phyloP scores from a whole-genome alignment of 371 early-diverging fungal genomes.

The Mucor velutinosus region DNA sequence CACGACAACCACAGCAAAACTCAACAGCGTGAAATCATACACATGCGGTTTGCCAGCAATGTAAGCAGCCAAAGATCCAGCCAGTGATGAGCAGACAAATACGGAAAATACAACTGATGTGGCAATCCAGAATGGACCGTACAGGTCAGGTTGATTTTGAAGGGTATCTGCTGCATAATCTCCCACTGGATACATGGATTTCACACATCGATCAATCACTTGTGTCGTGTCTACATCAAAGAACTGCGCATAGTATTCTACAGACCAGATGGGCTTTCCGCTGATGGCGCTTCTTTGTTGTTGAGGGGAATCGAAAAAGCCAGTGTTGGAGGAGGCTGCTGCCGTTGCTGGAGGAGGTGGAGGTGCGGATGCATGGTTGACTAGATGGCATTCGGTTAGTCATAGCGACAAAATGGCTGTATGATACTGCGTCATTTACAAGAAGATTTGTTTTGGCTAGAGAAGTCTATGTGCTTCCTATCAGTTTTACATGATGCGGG shows the following conservation, averaged over 20 bases:
- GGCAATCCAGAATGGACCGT: slow-evolving; percentile 92
- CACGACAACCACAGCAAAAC: slow-evolving; percentile 77
- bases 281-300: slow-evolving; percentile 26
- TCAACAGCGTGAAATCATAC: slow-evolving; percentile 82
- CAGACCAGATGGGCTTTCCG: slow-evolving; percentile 67
- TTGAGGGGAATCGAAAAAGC: slow-evolving; percentile 47
- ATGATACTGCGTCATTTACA: slow-evolving; percentile 7
- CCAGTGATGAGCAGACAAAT: slow-evolving; percentile 89
- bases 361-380: slow-evolving; percentile 7
- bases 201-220: slow-evolving; percentile 52
- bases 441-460: slow-evolving; percentile 12
- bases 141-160: slow-evolving; percentile 50
- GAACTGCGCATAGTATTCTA: slow-evolving; percentile 87
- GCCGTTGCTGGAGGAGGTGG: slow-evolving; percentile 28
- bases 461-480: slow-evolving; percentile 8
- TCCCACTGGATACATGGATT: slow-evolving; percentile 51
- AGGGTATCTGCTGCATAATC: slow-evolving; percentile 51
- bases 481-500: background rate
- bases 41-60: slow-evolving; percentile 52
- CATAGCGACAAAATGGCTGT: background rate
- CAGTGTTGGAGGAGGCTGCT: slow-evolving; percentile 17
- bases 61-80: slow-evolving; percentile 79
- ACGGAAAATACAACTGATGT: slow-evolving; percentile 91
- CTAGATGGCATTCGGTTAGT: background rate
- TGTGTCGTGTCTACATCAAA: slow-evolving; percentile 91